Evolutionary conservation across 2,329 filamentous ascomycete species (phyloP), one percentile per base, ranked within the genome.

Genomic region (Arthrobotrys pseudoclavata): DNA sequence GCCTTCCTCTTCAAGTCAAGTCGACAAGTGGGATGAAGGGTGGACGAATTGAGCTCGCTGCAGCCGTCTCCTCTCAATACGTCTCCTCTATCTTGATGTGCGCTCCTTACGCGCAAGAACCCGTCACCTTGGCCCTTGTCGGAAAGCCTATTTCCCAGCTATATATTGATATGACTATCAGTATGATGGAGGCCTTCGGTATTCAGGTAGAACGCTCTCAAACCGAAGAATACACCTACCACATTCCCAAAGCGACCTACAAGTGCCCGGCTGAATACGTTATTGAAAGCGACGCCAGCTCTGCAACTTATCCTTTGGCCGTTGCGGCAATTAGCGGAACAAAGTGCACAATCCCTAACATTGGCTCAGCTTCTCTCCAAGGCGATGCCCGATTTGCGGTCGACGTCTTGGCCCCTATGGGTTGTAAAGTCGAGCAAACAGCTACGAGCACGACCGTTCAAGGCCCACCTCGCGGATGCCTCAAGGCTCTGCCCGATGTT

Each of bases 161-260:
- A 1, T 99, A 99, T 84, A 98, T 99, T 82, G 94, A 99, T 83
- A 98, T 99, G 95, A 99, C 96, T 1, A 94, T 96, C 66, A 89
- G 94, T 15, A 99, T 99, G 95, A 99, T 99, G 96, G 88, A 88
- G 68, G 88, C 92, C 1, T 99, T 99, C 82, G 96, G 96, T 61
- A 89, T 99, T 47, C 84, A 90, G 45, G 96, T 97, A 12, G 87
- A 89, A 79, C 90, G 89, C 81, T 97, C 94, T 7, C 84, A 88
- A 34, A 91, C 89, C 2, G 94, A 97, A 81, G 88, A 91, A 53
- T 91, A 98, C 83, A 97, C 95, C 4, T 99, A 99, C 84, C 91
- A 96, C 83, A 96, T 99, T 70, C 96, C 96, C 1, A 90, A 92
- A 82, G 93, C 92, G 13, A 86, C 87, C 12, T 99, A 99, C 85